Conservation (phyloP, 495 filamentous ascomycete genomes). For the Achaetomiella virescens region DNA sequence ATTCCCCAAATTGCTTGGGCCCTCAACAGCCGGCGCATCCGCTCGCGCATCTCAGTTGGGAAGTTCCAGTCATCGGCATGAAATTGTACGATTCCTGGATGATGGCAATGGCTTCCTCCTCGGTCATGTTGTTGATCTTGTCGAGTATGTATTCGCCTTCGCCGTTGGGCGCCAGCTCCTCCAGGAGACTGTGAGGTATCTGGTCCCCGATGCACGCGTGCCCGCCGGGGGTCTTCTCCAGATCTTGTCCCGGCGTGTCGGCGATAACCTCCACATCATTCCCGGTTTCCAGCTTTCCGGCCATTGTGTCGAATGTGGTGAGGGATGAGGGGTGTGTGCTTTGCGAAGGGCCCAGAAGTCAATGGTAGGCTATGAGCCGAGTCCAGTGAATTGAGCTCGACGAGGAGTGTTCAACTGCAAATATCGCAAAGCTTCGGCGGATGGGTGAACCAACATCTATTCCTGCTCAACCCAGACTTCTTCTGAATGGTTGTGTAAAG, state of each 20-base stretch:
- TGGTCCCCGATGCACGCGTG: constrained; percentile 23
- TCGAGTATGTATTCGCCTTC: constrained; percentile 34
- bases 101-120: constrained; percentile 33
- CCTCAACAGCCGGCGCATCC: constrained; percentile 27
- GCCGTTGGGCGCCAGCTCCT: constrained; percentile 33
- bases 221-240: constrained; percentile 23
- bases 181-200: constrained; percentile 31
- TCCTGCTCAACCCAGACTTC: too few relatives aligned
- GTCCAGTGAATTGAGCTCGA: too few relatives aligned
- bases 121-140: constrained; percentile 34
- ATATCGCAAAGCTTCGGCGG: too few relatives aligned
- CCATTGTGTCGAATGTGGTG: constrained; percentile 13
- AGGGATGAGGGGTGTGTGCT: too few relatives aligned
- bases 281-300: constrained; percentile 10
- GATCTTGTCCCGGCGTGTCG: constrained; percentile 17
- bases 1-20: constrained; percentile 31
- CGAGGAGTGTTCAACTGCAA: too few relatives aligned
- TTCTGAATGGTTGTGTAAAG: too few relatives aligned
- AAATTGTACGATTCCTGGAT: constrained; percentile 26
- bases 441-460: too few relatives aligned
- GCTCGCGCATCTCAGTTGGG: constrained; percentile 27
- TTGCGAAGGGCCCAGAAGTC: too few relatives aligned
- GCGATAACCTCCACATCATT: constrained; percentile 15
- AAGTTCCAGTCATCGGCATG: constrained; percentile 39
- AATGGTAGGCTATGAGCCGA: too few relatives aligned